Evolutionary conservation across 306 rosid genomes (phyloP), one percentile per base, ranked within the genome.

Genomic region (Vigna trinervia): DNA sequence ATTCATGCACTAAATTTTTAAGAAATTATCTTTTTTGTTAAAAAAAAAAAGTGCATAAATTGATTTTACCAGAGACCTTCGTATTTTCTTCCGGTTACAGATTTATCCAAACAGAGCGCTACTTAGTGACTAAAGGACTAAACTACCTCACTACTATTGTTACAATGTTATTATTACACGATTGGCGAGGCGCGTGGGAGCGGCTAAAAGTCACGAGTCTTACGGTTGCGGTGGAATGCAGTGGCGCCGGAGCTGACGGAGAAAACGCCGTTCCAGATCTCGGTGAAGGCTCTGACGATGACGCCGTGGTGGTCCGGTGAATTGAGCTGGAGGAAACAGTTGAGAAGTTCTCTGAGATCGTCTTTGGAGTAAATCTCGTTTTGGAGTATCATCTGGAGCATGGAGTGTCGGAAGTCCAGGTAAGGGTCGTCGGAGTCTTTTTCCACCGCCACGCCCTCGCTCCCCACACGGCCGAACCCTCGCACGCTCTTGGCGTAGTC

Each of bases 391-490:
- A 95, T 95, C 64, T 92, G 96, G 1, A 92, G 89, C 99, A 95
- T 95, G 6, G 99, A 95, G 8, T 88, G 92, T 57, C 90, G 81
- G 50, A 95, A 95, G 73, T 95, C 99, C 51, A 89, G 12, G 78
- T 90, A 95, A 34, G 99, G 99, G 71, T 95, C 97, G 66, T 89
- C 94, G 12, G 99, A 92, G 15, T 95, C 97, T 66, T 92, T 92
- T 90, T 91, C 99, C 17, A 95, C 89, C 1, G 99, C 97, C 51
- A 95, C 85, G n/a, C 96, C 91, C 73, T 89, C 98, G 2, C 83
- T 86, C 26, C 96, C 97, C 3, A 56, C 85, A 15, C 93, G 83
- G 0, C 97, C 98, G 13, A 92, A 88, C 0, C 91, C 96, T 1
- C 68, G 72, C 19, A 79, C 80, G 0, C 80, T 61, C 51, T 22